A percentile compares a stretch with the other conserved stretches of the same genome.
Conservation (phyloP, 805 yeast genomes). For the Grigorovia transvaalensis region DNA sequence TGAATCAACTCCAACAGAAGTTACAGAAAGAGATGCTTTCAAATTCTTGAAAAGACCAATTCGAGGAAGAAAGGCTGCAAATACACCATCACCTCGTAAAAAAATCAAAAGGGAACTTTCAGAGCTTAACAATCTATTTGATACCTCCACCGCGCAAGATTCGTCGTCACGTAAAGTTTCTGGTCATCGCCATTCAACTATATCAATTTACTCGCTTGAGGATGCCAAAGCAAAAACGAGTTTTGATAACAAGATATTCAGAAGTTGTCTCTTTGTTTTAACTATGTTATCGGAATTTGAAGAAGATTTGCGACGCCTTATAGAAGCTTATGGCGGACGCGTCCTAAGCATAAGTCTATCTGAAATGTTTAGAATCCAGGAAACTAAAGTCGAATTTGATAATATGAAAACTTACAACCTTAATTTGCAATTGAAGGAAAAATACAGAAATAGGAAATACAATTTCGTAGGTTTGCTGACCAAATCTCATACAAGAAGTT, state of each 20-base stretch:
- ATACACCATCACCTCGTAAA: constrained; percentile 3
- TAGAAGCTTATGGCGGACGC: constrained; percentile 36
- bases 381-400: constrained; percentile 1
- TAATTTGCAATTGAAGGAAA: constrained; percentile 8
- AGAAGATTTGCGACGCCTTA: constrained; percentile 26
- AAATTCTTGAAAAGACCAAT: not conserved
- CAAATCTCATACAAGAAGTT: constrained; percentile 47
- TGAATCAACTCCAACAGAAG: not conserved
- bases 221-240: not conserved
- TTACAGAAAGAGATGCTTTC: not conserved
- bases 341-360: constrained; percentile 30
- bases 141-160: not conserved
- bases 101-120: not conserved
- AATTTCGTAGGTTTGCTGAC: constrained; percentile 61
- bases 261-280: constrained; percentile 31
- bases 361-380: constrained; percentile 12
- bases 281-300: constrained; percentile 29
- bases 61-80: not conserved
- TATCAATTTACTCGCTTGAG: not conserved
- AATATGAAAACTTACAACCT: constrained; percentile 1
- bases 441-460: constrained; percentile 11
- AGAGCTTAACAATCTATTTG: not conserved
- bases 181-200: not conserved
- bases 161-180: not conserved
- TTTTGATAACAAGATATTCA: constrained; percentile 16